phyloP scores from a whole-genome alignment of 768 basidiomycete species.

The Lentinula aciculospora region DNA sequence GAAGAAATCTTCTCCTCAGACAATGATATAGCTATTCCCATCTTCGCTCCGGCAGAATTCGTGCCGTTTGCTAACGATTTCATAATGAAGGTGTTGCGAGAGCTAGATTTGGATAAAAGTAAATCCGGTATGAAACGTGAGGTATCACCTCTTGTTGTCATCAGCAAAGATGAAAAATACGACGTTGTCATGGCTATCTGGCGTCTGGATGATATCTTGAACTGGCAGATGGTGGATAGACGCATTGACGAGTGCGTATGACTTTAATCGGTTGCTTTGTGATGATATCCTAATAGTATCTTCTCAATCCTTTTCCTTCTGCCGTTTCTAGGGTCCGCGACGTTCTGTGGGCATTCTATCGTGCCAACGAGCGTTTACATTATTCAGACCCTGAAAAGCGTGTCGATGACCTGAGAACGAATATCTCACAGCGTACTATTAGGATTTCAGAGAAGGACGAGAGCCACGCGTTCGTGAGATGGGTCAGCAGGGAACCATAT shows the following conservation, averaged over 20 bases:
- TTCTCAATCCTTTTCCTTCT: too few relatives aligned
- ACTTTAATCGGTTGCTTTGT: background rate
- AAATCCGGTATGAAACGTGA: background rate
- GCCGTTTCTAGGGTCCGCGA: background rate
- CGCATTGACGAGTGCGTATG: conserved; percentile 2
- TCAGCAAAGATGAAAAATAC: background rate
- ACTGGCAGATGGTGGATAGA: conserved; percentile 5
- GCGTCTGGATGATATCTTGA: background rate
- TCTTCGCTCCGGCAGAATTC: background rate
- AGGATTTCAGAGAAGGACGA: conserved; percentile 3
- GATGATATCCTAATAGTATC: background rate
- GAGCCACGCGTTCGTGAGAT: background rate
- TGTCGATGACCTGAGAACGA: background rate
- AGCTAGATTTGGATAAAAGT: background rate
- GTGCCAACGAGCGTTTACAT: background rate
- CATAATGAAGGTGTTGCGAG: background rate
- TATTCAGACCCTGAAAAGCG: background rate
- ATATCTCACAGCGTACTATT: background rate
- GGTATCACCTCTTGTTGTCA: background rate
- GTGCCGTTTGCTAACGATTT: background rate
- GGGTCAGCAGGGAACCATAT: background rate
- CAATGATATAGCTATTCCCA: conserved; percentile 6
- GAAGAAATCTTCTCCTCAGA: conserved; percentile 4
- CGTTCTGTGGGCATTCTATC: background rate
- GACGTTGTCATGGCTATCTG: background rate